Conservation (phyloP, 768 basidiomycete genomes). For the Plicaturopsis crispa region DNA sequence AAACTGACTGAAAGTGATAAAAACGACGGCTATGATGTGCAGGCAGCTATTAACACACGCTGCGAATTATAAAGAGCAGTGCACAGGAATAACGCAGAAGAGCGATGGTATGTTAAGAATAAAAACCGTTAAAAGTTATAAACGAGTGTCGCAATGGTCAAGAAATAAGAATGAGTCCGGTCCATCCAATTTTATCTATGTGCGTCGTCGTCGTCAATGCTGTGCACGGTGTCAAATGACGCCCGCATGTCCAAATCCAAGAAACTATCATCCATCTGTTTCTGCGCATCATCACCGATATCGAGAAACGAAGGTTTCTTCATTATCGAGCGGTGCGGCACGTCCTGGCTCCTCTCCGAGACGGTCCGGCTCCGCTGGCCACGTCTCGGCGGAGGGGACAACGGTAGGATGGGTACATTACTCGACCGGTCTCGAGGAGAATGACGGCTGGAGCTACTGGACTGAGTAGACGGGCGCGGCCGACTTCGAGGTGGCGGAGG, state of each 20-base stretch:
- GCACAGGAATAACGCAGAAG: neutral
- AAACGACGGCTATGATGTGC: too few relatives aligned
- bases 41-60: neutral
- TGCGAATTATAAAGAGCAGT: neutral
- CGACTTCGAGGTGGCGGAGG: slow-evolving; percentile 54
- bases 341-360: slow-evolving; percentile 8
- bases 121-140: slow-evolving; percentile 9
- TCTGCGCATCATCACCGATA: slow-evolving; percentile 35
- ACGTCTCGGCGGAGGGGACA: slow-evolving; percentile 27
- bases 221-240: slow-evolving; percentile 31
- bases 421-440: slow-evolving; percentile 10
- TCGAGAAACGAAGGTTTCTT: slow-evolving; percentile 69
- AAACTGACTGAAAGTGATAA: too few relatives aligned
- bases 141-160: too few relatives aligned
- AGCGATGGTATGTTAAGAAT: slow-evolving; percentile 7
- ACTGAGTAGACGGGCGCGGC: too few relatives aligned
- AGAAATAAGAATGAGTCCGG: too few relatives aligned
- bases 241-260: slow-evolving; percentile 29
- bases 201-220: slow-evolving; percentile 33
- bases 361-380: slow-evolving; percentile 1
- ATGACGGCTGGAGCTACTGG: too few relatives aligned
- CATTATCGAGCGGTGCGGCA: slow-evolving; percentile 46
- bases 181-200: too few relatives aligned
- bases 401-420: slow-evolving; percentile 21
- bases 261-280: slow-evolving; percentile 27